These are phyloP conservation scores for Phytophthora pseudosyringae DNA, from an alignment of 352 stramenopile genomes.

Conservation along the genomic window DNA sequence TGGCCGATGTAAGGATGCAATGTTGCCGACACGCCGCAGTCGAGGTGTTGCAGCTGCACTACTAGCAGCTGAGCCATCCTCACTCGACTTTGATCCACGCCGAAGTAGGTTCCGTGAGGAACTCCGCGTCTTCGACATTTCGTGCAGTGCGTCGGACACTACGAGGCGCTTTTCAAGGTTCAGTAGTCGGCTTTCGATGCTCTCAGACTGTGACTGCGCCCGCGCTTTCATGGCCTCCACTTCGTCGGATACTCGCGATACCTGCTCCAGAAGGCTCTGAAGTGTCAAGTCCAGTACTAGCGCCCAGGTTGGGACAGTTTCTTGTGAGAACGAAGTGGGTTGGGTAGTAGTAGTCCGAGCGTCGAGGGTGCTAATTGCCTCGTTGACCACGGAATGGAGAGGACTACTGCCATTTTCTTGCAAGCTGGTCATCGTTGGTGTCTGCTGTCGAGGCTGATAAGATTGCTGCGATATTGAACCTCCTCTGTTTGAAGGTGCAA, in stretches of 20 bases:
- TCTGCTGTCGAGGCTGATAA: constrained; percentile 11
- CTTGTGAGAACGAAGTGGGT: constrained; percentile 4
- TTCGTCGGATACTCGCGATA: constrained; percentile 58
- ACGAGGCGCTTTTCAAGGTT: constrained; percentile 58
- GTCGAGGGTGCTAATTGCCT: constrained; percentile 1
- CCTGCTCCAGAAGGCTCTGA: constrained; percentile 60
- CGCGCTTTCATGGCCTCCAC: constrained; percentile 56
- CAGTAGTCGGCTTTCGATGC: constrained; percentile 41
- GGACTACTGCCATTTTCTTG: constrained; percentile 20
- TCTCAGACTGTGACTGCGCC: constrained; percentile 53
- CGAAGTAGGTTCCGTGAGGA: constrained; percentile 28
- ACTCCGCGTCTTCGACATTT: constrained; percentile 42
- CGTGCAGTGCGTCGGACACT: constrained; percentile 56
- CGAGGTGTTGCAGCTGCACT: constrained; percentile 2
- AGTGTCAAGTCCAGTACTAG: constrained; percentile 57
- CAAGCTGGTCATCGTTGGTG: constrained; percentile 21
- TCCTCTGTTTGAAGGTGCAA: constrained; percentile 7
- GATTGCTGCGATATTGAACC: constrained; percentile 17
- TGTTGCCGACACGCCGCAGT: constrained; percentile 12
- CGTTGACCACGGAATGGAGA: neutral
- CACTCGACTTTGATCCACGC: constrained; percentile 15
- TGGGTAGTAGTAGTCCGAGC: constrained; percentile 9
- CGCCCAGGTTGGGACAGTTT: constrained; percentile 52
- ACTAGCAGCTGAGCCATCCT: constrained; percentile 14
- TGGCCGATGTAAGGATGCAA: constrained; percentile 28